Conservation (phyloP, 1,284 basidiomycete species). For the Rhizoctonia solani region DNA sequence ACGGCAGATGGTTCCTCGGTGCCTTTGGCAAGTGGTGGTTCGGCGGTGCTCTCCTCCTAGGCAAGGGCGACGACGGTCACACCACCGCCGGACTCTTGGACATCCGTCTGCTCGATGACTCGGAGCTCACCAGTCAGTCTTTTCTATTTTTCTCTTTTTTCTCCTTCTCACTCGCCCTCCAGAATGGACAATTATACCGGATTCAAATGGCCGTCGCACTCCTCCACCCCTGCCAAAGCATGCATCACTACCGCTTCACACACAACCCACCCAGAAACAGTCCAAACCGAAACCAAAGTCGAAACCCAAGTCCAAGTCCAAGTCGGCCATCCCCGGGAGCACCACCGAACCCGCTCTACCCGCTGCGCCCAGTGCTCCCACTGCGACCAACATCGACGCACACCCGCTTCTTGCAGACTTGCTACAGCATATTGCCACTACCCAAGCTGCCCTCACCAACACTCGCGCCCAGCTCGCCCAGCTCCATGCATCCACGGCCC, state of each 20-base stretch:
- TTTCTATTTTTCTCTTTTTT: conserved; percentile 13
- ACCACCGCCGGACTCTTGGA: conserved; percentile 35
- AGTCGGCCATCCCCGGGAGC: background rate
- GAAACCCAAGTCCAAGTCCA: conserved; percentile 37
- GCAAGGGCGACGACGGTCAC: conserved; percentile 70
- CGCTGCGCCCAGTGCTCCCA: background rate
- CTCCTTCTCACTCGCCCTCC: background rate
- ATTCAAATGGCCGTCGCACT: conserved; percentile 59
- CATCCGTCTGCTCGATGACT: conserved; percentile 40
- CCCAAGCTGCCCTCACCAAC: conserved; percentile 70
- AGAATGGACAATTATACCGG: conserved; percentile 26
- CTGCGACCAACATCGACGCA: conserved; percentile 38
- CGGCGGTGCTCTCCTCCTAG: conserved; percentile 65
- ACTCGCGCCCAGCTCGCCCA: conserved; percentile 77
- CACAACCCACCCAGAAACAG: conserved; percentile 32
- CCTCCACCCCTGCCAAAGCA: conserved; percentile 84
- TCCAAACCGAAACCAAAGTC: conserved; percentile 17
- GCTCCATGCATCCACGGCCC: conserved; percentile 62
- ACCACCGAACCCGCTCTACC: background rate
- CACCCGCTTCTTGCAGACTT: conserved; percentile 72
- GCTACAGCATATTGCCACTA: conserved; percentile 71
- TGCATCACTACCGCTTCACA: conserved; percentile 72
- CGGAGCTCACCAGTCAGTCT: conserved; percentile 35
- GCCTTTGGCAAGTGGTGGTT: conserved; percentile 88
- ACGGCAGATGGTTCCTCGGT: conserved; percentile 71